These are phyloP conservation scores for Cyclotella sp. DNA, from an alignment of 108 stramenopile species.

Conservation along the genomic window DNA sequence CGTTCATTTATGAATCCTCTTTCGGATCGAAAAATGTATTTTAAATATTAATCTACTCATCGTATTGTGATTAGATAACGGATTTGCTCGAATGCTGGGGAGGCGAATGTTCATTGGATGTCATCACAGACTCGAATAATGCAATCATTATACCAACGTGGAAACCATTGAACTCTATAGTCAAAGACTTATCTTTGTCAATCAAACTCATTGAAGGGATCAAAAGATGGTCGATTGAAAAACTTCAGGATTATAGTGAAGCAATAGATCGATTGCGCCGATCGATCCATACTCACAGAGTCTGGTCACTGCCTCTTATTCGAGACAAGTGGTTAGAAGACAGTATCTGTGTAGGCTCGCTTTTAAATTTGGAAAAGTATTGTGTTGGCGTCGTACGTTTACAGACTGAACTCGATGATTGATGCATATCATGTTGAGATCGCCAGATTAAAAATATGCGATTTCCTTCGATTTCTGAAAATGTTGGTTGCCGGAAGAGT, in stretches of 20 bases:
- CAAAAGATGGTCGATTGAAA: slow-evolving; percentile 17
- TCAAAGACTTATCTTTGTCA: background rate
- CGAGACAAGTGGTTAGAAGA: slow-evolving; percentile 33
- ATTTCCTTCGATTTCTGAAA: no score
- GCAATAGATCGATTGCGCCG: background rate
- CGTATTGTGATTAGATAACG: background rate
- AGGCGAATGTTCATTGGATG: background rate
- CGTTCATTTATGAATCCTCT: background rate
- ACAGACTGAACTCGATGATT: no score
- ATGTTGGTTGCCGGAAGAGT: no score
- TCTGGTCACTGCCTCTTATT: slow-evolving; percentile 21
- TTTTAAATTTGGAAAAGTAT: slow-evolving; percentile 15
- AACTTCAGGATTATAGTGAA: background rate
- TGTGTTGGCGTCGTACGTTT: slow-evolving; percentile 25
- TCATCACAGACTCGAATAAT: background rate
- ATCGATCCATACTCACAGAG: background rate
- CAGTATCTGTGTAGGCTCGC: slow-evolving; percentile 23
- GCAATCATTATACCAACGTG: background rate
- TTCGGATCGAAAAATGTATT: background rate
- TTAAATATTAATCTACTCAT: no score
- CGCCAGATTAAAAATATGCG: no score
- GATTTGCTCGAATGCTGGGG: slow-evolving; percentile 7
- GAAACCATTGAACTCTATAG: background rate
- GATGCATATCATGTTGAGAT: no score
- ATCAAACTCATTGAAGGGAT: background rate